Percentiles rank a stretch among this genome's conserved stretches.
phyloP scores from a whole-genome alignment of 106 monocot genomes.

The Allium fistulosum region DNA sequence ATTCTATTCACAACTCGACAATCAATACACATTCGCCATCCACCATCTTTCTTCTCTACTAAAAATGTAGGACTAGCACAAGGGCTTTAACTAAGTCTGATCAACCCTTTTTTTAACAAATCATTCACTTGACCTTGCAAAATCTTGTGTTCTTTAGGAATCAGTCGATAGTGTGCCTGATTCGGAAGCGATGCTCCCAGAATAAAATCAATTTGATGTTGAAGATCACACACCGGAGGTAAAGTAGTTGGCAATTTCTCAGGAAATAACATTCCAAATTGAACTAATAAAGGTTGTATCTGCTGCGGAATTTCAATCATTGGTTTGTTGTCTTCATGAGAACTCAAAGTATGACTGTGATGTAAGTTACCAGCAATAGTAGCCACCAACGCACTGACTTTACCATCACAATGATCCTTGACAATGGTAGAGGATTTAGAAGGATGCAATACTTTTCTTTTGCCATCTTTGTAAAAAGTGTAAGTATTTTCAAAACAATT shows the following conservation, averaged over 20 bases:
- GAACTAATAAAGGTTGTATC: not conserved
- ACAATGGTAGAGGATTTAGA: not conserved
- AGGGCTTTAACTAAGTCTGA: not conserved
- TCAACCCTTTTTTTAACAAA: not conserved
- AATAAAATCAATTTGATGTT: constrained; percentile 1
- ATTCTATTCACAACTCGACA: not conserved
- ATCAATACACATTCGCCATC: not conserved
- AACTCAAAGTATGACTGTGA: not conserved
- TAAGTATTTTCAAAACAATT: too few relatives aligned
- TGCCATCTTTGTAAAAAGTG: too few relatives aligned
- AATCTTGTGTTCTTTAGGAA: not conserved
- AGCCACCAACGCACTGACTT: not conserved
- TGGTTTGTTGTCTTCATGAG: not conserved
- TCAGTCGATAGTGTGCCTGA: not conserved
- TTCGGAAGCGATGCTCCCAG: not conserved
- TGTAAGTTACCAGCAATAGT: not conserved
- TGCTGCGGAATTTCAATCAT: not conserved
- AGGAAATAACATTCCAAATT: not conserved
- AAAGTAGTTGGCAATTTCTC: not conserved
- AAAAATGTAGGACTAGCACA: constrained; percentile 1
- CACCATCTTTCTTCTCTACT: not conserved
- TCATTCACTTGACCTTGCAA: constrained; percentile 3
- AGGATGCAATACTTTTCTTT: too few relatives aligned
- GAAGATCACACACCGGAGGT: not conserved
- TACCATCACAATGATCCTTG: not conserved